Evolutionary conservation across 306 rosid genomes (phyloP), one percentile per base, ranked within the genome.

Genomic region (Leucaena leucocephala): DNA sequence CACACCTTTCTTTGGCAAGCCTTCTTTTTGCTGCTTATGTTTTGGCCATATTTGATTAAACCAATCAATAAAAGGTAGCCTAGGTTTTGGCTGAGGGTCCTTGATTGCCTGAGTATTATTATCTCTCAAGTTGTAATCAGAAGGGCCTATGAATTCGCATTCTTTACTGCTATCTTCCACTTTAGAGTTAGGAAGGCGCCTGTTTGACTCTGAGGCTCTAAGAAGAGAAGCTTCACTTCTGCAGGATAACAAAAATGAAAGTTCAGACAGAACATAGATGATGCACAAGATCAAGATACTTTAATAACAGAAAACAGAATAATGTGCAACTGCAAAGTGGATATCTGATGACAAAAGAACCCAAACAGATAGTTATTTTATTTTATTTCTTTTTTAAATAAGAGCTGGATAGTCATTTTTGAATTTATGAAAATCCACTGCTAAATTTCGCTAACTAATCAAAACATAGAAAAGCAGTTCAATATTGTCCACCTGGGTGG

Each of bases 141-240:
- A 79, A 67, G 85, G 80, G 81, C 72, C 82, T 54, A 62, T 35
- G 70, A 59, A 76, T 54, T 72, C 86, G 45, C 78, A 66, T 43
- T 81, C 84, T 82, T 84, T 81, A 68, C 65, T 12, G 39, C 73
- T 84, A 69, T 84, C 66, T 77, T 76, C 84, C 39, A 71, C 79
- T 83, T 81, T 68, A 69, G 84, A 63, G 64, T 85, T 75, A 45
- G 86, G 69, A 43, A 85, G 78, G 73, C 87, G 57, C 48, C 57
- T 84, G 45, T 71, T 78, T 49, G 90, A 83, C 76, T 83, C 84
- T 13, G 82, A 86, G 72, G 91, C 78, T 88, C 90, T 91, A 76
- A 79, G 84, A 67, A 91, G 69, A 71, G 99, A 91, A 52, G 91
- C 98, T 36, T 87, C 91, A 85, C 93, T 96, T 89, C 99, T 96